Conservation (phyloP, 305 asterid genomes). For the Fraxinus sp. region DNA sequence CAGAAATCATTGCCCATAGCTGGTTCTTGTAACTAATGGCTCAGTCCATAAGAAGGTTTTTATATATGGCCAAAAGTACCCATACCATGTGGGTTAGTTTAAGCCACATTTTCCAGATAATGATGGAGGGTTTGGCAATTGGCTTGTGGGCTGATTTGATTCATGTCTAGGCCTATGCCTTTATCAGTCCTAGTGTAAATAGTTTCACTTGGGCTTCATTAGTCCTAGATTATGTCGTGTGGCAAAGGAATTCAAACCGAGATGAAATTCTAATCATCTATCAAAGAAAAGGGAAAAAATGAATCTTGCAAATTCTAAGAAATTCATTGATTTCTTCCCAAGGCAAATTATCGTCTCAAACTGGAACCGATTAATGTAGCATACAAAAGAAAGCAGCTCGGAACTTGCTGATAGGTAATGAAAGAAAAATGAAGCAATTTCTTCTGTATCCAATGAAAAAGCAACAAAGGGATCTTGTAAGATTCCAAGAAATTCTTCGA, state of each 20-base stretch:
- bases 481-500: not conserved
- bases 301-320: too few relatives aligned
- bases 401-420: too few relatives aligned
- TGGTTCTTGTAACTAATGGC: not conserved
- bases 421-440: too few relatives aligned
- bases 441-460: too few relatives aligned
- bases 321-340: not conserved
- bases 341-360: not conserved
- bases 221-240: not conserved
- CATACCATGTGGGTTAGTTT: not conserved
- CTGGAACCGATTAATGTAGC: too few relatives aligned
- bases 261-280: not conserved
- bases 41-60: not conserved
- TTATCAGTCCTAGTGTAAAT: not conserved
- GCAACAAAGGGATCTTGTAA: not conserved
- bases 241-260: too few relatives aligned
- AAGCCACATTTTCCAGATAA: not conserved
- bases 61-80: not conserved
- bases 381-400: too few relatives aligned
- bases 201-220: too few relatives aligned
- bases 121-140: not conserved
- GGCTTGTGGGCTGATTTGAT: not conserved
- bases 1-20: not conserved
- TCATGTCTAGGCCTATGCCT: not conserved
- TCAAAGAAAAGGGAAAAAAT: not conserved